These are phyloP conservation scores for Diplodia intermedia DNA, from an alignment of 2,329 filamentous ascomycete genomes.

Conservation along the genomic window DNA sequence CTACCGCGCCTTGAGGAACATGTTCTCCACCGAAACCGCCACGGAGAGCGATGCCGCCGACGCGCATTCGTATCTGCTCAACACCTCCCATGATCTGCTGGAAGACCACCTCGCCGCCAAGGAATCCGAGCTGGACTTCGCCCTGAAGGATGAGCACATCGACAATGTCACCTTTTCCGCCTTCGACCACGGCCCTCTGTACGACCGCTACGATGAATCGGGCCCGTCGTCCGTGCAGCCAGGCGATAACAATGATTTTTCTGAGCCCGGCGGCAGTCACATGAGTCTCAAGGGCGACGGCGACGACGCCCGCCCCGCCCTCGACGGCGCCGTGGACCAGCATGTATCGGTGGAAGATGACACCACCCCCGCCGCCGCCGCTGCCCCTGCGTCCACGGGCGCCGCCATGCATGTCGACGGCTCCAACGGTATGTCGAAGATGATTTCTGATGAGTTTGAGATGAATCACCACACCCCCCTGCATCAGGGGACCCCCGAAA, in stretches of 20 bases:
- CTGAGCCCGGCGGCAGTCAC: constrained; percentile 45
- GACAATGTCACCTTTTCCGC: constrained; percentile 40
- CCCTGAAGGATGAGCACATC: constrained; percentile 41
- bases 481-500: constrained; percentile 16
- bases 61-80: constrained; percentile 32
- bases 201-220: constrained; percentile 49
- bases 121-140: constrained; percentile 38
- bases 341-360: constrained; percentile 17
- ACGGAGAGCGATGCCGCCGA: constrained; percentile 32
- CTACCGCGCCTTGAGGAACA: constrained; percentile 33
- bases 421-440: constrained; percentile 33
- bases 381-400: neutral
- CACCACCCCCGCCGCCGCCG: constrained; percentile 4
- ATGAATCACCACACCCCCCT: constrained; percentile 22
- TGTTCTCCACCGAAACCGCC: constrained; percentile 33
- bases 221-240: constrained; percentile 50
- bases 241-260: constrained; percentile 47
- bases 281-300: constrained; percentile 43
- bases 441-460: constrained; percentile 26
- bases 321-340: constrained; percentile 24
- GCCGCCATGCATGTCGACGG: neutral
- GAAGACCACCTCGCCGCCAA: constrained; percentile 31
- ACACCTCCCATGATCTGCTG: constrained; percentile 33
- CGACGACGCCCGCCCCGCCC: constrained; percentile 35
- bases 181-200: constrained; percentile 43